Conservation (phyloP, 116 monocot species). For the Dioscorea cayenensis region DNA sequence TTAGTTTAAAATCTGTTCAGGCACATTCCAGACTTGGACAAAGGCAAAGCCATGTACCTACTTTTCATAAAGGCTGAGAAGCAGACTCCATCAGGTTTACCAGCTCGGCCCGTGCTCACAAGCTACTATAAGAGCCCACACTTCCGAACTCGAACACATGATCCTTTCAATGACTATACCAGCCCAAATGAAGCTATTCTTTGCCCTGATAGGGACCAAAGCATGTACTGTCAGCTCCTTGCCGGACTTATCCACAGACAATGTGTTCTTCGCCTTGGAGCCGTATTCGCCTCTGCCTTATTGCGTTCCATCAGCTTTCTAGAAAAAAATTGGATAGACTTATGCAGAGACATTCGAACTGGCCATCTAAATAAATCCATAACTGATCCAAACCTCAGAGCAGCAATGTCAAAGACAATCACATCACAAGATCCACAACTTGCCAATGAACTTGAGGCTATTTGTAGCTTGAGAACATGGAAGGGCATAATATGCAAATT, state of each 20-base stretch:
- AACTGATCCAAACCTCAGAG: slow-evolving; percentile 15
- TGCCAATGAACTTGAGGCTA: slow-evolving; percentile 31
- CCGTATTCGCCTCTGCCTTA: slow-evolving; percentile 40
- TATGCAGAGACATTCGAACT: slow-evolving; percentile 25
- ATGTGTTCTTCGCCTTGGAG: slow-evolving; percentile 36
- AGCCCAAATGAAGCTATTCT: slow-evolving; percentile 34
- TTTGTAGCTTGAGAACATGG: slow-evolving; percentile 27
- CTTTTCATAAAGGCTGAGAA: slow-evolving; percentile 36
- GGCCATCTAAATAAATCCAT: slow-evolving; percentile 25
- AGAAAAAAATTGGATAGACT: slow-evolving; percentile 23
- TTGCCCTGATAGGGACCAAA: slow-evolving; percentile 29
- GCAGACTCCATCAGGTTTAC: slow-evolving; percentile 16
- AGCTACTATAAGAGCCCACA: slow-evolving; percentile 48
- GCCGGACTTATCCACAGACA: slow-evolving; percentile 29
- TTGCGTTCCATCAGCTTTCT: slow-evolving; percentile 41
- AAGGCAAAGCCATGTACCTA: slow-evolving; percentile 37
- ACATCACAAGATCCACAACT: slow-evolving; percentile 20
- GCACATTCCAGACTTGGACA: slow-evolving; percentile 20
- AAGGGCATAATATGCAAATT: slow-evolving; percentile 25
- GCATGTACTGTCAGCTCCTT: slow-evolving; percentile 44
- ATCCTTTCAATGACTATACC: slow-evolving; percentile 30
- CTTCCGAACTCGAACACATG: slow-evolving; percentile 11
- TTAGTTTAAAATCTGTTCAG: slow-evolving; percentile 4
- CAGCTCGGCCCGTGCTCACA: slow-evolving; percentile 36
- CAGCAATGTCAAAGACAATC: slow-evolving; percentile 22